Percentiles rank a stretch among this genome's conserved stretches.
Conservation (phyloP, 2,329 filamentous ascomycete genomes). For the Aureobasidium sp. region DNA sequence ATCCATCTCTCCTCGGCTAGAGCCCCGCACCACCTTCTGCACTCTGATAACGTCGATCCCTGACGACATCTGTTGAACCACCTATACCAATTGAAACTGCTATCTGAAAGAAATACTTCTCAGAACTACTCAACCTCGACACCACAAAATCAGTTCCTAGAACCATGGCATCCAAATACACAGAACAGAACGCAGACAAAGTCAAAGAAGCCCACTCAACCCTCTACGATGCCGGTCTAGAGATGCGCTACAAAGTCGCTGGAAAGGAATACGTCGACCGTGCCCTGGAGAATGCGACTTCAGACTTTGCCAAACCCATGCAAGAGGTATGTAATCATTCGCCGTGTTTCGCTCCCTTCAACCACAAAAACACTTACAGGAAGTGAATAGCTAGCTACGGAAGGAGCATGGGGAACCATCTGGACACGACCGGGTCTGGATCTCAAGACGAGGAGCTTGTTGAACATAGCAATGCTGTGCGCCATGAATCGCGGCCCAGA, state of each 20-base stretch:
- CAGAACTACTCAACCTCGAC: too few relatives aligned
- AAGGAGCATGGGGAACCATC: constrained; percentile 57
- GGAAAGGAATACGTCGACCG: constrained; percentile 55
- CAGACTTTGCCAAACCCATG: constrained; percentile 53
- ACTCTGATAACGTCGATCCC: background rate
- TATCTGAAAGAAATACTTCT: too few relatives aligned
- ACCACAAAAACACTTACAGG: background rate
- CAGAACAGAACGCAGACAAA: constrained; percentile 8
- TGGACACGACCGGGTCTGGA: constrained; percentile 58
- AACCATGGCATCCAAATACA: background rate
- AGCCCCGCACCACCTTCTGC: background rate
- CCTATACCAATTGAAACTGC: background rate
- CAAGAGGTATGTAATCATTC: constrained; percentile 43
- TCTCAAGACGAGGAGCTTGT: constrained; percentile 52
- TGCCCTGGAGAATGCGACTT: constrained; percentile 49
- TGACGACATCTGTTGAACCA: background rate
- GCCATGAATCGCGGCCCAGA: constrained; percentile 54
- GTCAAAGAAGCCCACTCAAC: constrained; percentile 41
- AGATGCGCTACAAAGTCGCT: constrained; percentile 53
- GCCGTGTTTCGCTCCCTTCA: too few relatives aligned
- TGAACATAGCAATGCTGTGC: constrained; percentile 60
- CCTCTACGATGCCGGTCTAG: constrained; percentile 55
- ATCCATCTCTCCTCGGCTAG: background rate
- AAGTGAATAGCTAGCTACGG: constrained; percentile 41
- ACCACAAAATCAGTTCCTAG: background rate